These are phyloP conservation scores for Balakata baccata DNA, from an alignment of 345 rosid species.

Conservation along the genomic window DNA sequence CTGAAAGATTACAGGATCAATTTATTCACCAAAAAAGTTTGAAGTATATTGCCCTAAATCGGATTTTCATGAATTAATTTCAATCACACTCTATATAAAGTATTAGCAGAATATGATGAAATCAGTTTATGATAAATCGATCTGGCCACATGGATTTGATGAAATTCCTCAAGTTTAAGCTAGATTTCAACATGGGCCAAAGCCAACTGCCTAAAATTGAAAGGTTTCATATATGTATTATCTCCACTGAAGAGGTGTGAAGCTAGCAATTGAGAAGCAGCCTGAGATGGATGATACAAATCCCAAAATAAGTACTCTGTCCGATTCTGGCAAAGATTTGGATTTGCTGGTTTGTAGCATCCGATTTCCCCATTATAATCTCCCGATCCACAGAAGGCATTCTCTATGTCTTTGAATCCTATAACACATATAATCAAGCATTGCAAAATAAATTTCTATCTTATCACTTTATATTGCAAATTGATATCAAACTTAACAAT, in stretches of 20 bases:
- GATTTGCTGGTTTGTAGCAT: background rate
- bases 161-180: background rate
- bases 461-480: too few relatives aligned
- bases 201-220: conserved; percentile 11
- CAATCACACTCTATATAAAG: too few relatives aligned
- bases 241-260: background rate
- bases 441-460: too few relatives aligned
- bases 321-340: conserved; percentile 1
- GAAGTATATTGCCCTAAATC: too few relatives aligned
- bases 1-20: too few relatives aligned
- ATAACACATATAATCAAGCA: too few relatives aligned
- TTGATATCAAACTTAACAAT: too few relatives aligned
- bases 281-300: conserved; percentile 14
- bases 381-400: conserved; percentile 13
- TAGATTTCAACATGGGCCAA: background rate
- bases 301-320: conserved; percentile 16
- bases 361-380: conserved; percentile 3
- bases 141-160: too few relatives aligned
- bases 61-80: too few relatives aligned
- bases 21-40: too few relatives aligned
- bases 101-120: too few relatives aligned
- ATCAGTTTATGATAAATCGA: too few relatives aligned
- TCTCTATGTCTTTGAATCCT: conserved; percentile 7
- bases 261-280: conserved; percentile 15
- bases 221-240: conserved; percentile 1